Evolutionary conservation across 2,329 filamentous ascomycete species (phyloP).

Genomic region (Cercospora berteroae): DNA sequence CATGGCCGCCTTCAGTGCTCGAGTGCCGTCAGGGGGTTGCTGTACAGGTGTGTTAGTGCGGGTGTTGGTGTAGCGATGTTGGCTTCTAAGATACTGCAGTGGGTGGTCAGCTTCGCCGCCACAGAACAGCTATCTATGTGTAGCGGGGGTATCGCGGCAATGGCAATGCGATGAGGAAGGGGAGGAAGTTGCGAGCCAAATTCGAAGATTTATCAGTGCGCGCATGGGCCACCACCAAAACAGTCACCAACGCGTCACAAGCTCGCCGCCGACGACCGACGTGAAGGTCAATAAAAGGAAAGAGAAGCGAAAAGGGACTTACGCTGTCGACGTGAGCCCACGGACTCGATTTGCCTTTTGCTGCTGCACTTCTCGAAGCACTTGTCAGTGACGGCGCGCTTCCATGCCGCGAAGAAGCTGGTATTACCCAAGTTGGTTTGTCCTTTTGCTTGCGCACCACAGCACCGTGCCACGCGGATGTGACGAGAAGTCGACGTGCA

Average conservation of each 20-base stretch:
- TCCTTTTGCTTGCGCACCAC: not conserved
- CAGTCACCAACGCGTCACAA: not conserved
- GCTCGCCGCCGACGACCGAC: not conserved
- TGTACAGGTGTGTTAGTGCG: not conserved
- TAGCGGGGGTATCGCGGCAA: not conserved
- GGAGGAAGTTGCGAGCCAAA: not conserved
- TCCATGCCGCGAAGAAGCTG: not conserved
- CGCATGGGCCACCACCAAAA: not conserved
- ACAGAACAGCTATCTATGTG: not conserved
- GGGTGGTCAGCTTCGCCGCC: not conserved
- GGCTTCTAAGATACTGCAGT: not conserved
- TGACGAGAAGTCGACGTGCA: not conserved
- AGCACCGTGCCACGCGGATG: not conserved
- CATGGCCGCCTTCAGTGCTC: not conserved
- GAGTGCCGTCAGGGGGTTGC: not conserved
- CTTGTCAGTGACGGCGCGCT: not conserved
- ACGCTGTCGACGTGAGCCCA: not conserved
- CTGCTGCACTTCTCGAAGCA: not conserved
- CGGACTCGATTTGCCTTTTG: not conserved
- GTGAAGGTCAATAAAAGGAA: not conserved
- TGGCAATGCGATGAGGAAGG: not conserved
- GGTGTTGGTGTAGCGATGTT: not conserved
- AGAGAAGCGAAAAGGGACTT: not conserved
- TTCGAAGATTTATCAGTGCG: not conserved
- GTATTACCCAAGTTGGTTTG: not conserved